Evolutionary conservation across 176 grass and related monocot species (phyloP).

Genomic region (Bothriochloa decipiens): DNA sequence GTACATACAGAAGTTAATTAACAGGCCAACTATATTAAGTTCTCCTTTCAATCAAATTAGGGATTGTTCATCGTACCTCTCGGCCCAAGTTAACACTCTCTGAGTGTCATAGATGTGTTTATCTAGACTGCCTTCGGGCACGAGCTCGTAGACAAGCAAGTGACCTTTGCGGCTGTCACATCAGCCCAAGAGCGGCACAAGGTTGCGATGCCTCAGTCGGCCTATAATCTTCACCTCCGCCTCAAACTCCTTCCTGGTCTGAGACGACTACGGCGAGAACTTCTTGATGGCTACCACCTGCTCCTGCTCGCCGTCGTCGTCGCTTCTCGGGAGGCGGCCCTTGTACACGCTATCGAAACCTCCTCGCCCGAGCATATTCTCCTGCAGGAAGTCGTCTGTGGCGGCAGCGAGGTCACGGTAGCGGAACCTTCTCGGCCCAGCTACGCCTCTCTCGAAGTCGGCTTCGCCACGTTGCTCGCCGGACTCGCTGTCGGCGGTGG

Average conservation of each 20-base stretch:
- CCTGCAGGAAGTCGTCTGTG: background rate
- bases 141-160: constrained; percentile 23
- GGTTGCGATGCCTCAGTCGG: background rate
- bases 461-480: no score
- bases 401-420: background rate
- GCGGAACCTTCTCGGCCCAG: background rate
- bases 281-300: background rate
- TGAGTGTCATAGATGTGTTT: background rate
- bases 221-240: background rate
- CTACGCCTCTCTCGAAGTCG: no score
- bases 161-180: background rate
- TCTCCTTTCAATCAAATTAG: no score
- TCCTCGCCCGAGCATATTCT: background rate
- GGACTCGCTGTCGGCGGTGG: no score
- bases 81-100: background rate
- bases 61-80: no score
- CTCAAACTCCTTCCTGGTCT: background rate
- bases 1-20: no score
- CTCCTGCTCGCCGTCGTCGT: background rate
- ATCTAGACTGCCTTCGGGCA: constrained; percentile 46
- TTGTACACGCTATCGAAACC: background rate
- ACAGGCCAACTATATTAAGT: no score
- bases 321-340: no score
- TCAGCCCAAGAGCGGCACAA: background rate
- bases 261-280: background rate